Conservation (phyloP, 1,139 yeast species). For the Scheffersomyces quercinus region DNA sequence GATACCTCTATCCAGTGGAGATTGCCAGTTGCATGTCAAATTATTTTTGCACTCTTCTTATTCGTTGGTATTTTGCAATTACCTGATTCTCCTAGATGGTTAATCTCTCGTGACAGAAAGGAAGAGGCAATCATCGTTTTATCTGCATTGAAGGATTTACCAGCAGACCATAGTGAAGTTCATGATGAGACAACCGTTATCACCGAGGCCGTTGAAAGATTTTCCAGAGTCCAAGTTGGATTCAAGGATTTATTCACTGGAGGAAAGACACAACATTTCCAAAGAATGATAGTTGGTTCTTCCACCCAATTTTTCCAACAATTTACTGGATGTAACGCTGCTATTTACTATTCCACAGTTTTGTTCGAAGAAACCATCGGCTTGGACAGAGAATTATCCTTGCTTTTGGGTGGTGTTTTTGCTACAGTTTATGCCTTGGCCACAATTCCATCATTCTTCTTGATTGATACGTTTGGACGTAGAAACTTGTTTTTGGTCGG, state of each 20-base stretch:
- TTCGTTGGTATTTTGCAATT: constrained; percentile 39
- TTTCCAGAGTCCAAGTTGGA: constrained; percentile 37
- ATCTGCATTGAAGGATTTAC: constrained; percentile 38
- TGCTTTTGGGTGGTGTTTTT: constrained; percentile 65
- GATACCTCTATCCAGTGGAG: constrained; percentile 47
- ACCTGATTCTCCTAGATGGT: constrained; percentile 80
- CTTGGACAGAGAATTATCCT: constrained; percentile 50
- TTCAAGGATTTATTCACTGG: constrained; percentile 55
- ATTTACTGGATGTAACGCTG: constrained; percentile 67
- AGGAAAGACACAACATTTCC: constrained; percentile 58
- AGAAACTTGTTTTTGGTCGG: constrained; percentile 58
- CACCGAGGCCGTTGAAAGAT: constrained; percentile 44
- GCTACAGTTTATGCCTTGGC: constrained; percentile 61
- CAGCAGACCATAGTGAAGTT: constrained; percentile 45
- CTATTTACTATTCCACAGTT: constrained; percentile 67
- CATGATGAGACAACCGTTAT: constrained; percentile 43
- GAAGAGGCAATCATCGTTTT: constrained; percentile 50
- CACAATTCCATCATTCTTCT: constrained; percentile 63
- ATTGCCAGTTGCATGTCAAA: constrained; percentile 38
- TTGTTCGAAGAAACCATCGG: constrained; percentile 57
- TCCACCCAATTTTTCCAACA: constrained; percentile 66
- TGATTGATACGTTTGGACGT: constrained; percentile 66
- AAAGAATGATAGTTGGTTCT: constrained; percentile 61
- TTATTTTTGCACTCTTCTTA: constrained; percentile 38
- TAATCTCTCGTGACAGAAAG: constrained; percentile 52